These are phyloP conservation scores for Phytophthora europaea DNA, from an alignment of 352 stramenopile species.

Conservation along the genomic window DNA sequence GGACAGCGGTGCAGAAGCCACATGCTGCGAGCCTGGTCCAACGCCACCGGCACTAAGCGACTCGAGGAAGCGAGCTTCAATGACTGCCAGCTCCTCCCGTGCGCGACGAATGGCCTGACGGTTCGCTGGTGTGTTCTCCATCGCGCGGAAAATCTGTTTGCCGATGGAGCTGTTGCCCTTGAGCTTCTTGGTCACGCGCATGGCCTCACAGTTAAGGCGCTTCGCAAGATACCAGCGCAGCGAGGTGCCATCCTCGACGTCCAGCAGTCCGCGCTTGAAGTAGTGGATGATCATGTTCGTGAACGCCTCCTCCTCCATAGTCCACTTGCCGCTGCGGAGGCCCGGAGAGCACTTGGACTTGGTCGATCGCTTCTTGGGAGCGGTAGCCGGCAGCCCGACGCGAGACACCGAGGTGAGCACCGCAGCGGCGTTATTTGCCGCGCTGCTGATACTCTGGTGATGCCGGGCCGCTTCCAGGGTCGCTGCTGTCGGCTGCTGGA, in stretches of 20 bases:
- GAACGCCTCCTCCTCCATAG: conserved; percentile 81
- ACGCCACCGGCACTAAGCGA: conserved; percentile 59
- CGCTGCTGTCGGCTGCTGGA: conserved; percentile 28
- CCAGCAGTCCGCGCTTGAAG: conserved; percentile 82
- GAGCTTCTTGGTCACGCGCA: conserved; percentile 92
- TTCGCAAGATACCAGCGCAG: conserved; percentile 89
- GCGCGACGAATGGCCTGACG: conserved; percentile 62
- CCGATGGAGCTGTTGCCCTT: conserved; percentile 91
- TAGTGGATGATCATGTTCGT: conserved; percentile 90
- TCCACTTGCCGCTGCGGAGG: conserved; percentile 89
- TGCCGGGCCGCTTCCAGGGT: conserved; percentile 16
- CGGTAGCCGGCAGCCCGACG: background rate
- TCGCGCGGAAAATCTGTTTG: conserved; percentile 89
- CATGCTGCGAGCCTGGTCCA: conserved; percentile 24
- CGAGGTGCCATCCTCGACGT: conserved; percentile 87
- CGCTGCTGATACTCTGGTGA: conserved; percentile 33
- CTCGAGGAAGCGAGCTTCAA: conserved; percentile 80
- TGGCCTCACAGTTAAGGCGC: conserved; percentile 88
- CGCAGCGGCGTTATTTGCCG: conserved; percentile 28
- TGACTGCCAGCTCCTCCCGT: conserved; percentile 59
- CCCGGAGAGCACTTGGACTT: conserved; percentile 89
- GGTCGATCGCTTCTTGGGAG: conserved; percentile 80
- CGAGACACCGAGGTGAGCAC: conserved; percentile 38
- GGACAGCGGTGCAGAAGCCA: conserved; percentile 14
- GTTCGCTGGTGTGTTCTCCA: conserved; percentile 74